Base-by-base conservation (phyloP, 306 rosid genomes). In the Castanospermum australe region DNA sequence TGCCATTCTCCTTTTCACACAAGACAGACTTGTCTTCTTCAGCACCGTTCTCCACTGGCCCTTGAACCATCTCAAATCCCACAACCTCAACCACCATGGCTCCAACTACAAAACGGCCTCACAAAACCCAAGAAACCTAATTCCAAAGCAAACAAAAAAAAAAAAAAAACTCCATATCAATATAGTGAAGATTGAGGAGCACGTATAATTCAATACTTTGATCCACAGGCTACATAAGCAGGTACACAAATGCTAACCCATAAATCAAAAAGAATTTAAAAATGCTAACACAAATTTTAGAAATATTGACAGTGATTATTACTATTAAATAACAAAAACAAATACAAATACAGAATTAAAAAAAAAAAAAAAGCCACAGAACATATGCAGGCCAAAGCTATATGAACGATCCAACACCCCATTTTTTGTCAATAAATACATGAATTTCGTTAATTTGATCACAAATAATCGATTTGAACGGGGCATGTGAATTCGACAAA, bases 21-120 rank as follows among this genome's bases (percentile, higher is more conserved):
- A 76, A 73, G 75, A 77, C 81, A 32, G 89, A 70, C 61, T 81
- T 79, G 57, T 83, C 93, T 66, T 81, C 90, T 61, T 66, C 88
- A 28, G 86, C 17, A 18, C 78, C 78, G 44, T 78, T 77, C 41
- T 87, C 98, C 65, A 67, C 55, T 10, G 97, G 98, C 24, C 85
- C 95, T 60, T 90, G 79, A 74, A 91, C 95, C 87, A 82, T 87
- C 95, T 93, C 97, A 80, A 93, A 93, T 77, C 95, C 98, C 48
- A 13, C 87, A 87, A 91, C 91, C 86, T 93, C 98, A 41, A 91
- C 85, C 24, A 92, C 95, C 98, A 93, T 93, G 74, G 38, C 84
- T 86, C 84, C 84, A 76, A 69, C 81, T 56, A 80, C 79, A 86
- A 67, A 24, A 70, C 63, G 83, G 66, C 75, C 88, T 86, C 84